These are phyloP conservation scores for Dicorynia guianensis DNA, from an alignment of 306 rosid genomes.

Conservation along the genomic window DNA sequence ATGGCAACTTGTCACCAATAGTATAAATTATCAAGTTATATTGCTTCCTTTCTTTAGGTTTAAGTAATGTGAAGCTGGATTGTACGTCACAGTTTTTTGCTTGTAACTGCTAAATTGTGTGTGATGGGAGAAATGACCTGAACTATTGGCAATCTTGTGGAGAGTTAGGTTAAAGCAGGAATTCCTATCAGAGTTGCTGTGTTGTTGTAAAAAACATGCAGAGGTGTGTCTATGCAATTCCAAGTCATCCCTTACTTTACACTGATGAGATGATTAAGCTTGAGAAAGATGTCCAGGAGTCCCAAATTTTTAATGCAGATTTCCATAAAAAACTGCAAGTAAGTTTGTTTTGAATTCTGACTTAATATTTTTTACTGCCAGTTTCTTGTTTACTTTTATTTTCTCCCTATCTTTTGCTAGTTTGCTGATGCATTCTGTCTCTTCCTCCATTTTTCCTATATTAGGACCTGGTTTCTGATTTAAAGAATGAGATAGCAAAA, in stretches of 20 bases:
- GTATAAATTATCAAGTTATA: neutral
- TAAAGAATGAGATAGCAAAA: conserved; percentile 75
- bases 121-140: conserved; percentile 35
- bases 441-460: conserved; percentile 13
- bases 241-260: conserved; percentile 54
- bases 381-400: conserved; percentile 20
- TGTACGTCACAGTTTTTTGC: neutral
- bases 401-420: conserved; percentile 22
- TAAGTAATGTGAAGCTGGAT: neutral
- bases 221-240: conserved; percentile 91
- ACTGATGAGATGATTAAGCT: conserved; percentile 68
- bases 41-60: neutral
- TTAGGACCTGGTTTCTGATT: conserved; percentile 74
- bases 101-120: conserved; percentile 25
- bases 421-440: conserved; percentile 20
- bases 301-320: conserved; percentile 64
- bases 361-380: neutral
- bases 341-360: conserved; percentile 35
- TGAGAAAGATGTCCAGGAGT: conserved; percentile 69
- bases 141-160: conserved; percentile 38
- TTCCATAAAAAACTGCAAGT: conserved; percentile 74
- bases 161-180: conserved; percentile 81
- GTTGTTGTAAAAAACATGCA: conserved; percentile 86
- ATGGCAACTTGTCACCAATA: conserved; percentile 5
- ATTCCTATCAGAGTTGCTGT: conserved; percentile 85